A percentile compares a stretch with the other conserved stretches of the same genome.
These are phyloP conservation scores for Dictyostelium purpureum DNA, from an alignment of 78 protist genomes.

Conservation along the genomic window DNA sequence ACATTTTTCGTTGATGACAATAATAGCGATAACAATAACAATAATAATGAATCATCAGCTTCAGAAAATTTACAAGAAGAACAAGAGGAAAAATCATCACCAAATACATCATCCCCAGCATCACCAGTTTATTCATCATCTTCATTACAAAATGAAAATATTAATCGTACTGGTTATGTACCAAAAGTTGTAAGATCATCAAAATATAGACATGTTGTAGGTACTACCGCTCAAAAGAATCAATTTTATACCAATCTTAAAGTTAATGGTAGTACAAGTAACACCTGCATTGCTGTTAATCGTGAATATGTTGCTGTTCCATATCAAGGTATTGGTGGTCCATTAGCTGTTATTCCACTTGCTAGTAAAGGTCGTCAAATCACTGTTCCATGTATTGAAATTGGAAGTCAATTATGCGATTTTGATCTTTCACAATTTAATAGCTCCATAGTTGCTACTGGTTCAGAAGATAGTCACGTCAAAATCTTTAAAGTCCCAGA, in stretches of 20 bases:
- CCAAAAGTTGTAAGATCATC: slow-evolving; percentile 78
- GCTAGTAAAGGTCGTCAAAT: slow-evolving; percentile 61
- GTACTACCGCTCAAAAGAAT: slow-evolving; percentile 46
- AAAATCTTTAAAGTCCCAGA: slow-evolving; percentile 68
- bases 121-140: background rate
- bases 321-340: slow-evolving; percentile 80
- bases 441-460: slow-evolving; percentile 68
- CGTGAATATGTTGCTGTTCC: slow-evolving; percentile 78
- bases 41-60: background rate
- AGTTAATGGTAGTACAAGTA: slow-evolving; percentile 35
- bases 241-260: slow-evolving; percentile 69
- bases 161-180: slow-evolving; percentile 56
- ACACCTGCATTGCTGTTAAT: slow-evolving; percentile 69
- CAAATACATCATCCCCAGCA: background rate
- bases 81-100: background rate
- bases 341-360: slow-evolving; percentile 67
- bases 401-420: slow-evolving; percentile 63
- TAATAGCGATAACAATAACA: background rate
- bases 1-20: background rate
- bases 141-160: slow-evolving; percentile 6
- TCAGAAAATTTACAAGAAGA: background rate
- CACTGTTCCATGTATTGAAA: slow-evolving; percentile 76
- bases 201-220: slow-evolving; percentile 76
- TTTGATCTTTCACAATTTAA: slow-evolving; percentile 65
- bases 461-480: slow-evolving; percentile 75